These are phyloP conservation scores for Penicillium sp. DNA, from an alignment of 2,329 filamentous ascomycete genomes.

Conservation along the genomic window DNA sequence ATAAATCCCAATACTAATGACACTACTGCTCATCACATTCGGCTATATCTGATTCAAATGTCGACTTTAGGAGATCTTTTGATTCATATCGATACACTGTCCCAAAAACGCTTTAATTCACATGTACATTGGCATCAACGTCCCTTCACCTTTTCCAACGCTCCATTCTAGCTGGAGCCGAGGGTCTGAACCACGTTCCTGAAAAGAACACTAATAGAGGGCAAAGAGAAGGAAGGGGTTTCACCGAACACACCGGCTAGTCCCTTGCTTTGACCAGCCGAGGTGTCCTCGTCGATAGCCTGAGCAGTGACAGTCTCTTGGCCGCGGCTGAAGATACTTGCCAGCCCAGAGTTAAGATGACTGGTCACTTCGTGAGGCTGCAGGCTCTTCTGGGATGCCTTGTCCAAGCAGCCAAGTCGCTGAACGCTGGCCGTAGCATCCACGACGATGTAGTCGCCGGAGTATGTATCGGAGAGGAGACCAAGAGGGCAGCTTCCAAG, in stretches of 20 bases:
- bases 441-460: slow-evolving; percentile 71
- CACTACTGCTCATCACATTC: neutral
- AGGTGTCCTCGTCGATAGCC: slow-evolving; percentile 16
- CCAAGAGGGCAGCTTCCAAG: slow-evolving; percentile 61
- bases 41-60: neutral
- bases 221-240: slow-evolving; percentile 39
- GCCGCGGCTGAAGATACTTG: slow-evolving; percentile 33
- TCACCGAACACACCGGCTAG: slow-evolving; percentile 40
- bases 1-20: neutral
- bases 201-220: slow-evolving; percentile 38
- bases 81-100: slow-evolving; percentile 20
- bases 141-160: neutral
- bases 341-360: slow-evolving; percentile 31
- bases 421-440: slow-evolving; percentile 74
- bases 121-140: slow-evolving; percentile 4
- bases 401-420: slow-evolving; percentile 32
- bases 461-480: slow-evolving; percentile 61
- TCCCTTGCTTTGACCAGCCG: slow-evolving; percentile 22
- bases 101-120: slow-evolving; percentile 6
- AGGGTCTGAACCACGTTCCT: slow-evolving; percentile 38
- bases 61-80: neutral
- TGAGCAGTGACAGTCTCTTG: slow-evolving; percentile 8
- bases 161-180: slow-evolving; percentile 15
- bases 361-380: slow-evolving; percentile 24
- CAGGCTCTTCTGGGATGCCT: slow-evolving; percentile 21